Conservation (phyloP, 1,284 basidiomycete genomes). For the Heterobasidion irregulare region DNA sequence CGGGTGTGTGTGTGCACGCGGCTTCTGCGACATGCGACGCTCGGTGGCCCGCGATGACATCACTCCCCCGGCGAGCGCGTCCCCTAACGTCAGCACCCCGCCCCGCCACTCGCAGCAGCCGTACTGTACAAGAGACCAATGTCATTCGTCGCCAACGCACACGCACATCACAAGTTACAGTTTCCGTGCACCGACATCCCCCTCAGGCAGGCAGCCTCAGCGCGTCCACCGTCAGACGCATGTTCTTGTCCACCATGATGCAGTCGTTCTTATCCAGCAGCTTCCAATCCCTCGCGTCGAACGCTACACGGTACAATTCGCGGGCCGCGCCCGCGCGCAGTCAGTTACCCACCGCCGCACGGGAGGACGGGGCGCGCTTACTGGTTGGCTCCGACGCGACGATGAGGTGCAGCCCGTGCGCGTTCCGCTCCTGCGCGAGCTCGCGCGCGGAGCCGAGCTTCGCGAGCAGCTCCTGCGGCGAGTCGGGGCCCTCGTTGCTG, state of each 20-base stretch:
- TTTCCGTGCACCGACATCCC: no score
- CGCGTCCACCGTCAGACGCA: constrained; percentile 7
- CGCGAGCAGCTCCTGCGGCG: constrained; percentile 13
- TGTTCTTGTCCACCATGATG: constrained; percentile 22
- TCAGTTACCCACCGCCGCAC: not conserved
- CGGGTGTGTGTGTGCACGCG: no score
- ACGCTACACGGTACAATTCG: no score
- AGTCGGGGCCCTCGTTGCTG: constrained; percentile 8
- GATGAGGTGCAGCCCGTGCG: constrained; percentile 26
- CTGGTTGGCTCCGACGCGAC: constrained; percentile 27
- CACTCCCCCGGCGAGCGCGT: no score
- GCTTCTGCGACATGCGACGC: no score
- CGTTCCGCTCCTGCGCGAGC: constrained; percentile 1
- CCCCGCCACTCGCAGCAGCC: no score
- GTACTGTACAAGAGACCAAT: no score
- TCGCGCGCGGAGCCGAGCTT: constrained; percentile 6
- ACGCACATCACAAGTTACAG: no score
- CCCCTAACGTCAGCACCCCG: no score
- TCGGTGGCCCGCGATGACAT: no score
- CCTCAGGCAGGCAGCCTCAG: not conserved
- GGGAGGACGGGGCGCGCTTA: not conserved
- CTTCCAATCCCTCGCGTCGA: constrained; percentile 22
- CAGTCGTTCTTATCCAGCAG: constrained; percentile 24
- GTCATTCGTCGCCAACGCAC: no score
- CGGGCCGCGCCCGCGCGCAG: no score